phyloP scores from a whole-genome alignment of 441 rosid species.

The Isatis lusitanica region DNA sequence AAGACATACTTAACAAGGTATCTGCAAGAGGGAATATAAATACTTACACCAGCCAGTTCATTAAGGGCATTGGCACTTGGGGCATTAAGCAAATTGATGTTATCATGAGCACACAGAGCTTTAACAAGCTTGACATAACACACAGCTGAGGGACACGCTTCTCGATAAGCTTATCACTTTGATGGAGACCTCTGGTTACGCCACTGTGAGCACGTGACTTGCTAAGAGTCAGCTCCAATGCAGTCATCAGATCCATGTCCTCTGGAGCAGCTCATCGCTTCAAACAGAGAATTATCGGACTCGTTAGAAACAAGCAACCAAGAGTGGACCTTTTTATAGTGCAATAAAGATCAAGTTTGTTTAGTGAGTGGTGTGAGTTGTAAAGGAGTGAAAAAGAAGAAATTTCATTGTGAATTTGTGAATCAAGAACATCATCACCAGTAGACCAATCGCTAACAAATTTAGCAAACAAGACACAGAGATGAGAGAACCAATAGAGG shows the following conservation, averaged over 20 bases:
- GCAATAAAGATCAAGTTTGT: too few relatives aligned
- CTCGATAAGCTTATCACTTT: slow-evolving; percentile 71
- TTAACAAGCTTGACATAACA: slow-evolving; percentile 71
- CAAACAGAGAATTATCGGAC: neutral
- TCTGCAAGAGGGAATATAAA: neutral
- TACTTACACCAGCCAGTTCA: neutral
- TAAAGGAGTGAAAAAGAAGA: too few relatives aligned
- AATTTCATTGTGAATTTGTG: too few relatives aligned
- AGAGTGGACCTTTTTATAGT: neutral
- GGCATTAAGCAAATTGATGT: neutral
- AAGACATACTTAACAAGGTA: neutral
- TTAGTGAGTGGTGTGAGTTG: too few relatives aligned
- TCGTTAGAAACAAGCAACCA: neutral
- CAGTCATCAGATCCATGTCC: slow-evolving; percentile 72
- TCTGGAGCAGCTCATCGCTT: slow-evolving; percentile 28
- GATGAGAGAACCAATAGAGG: too few relatives aligned
- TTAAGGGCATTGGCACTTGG: slow-evolving; percentile 33
- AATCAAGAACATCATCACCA: too few relatives aligned
- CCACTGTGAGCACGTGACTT: slow-evolving; percentile 68
- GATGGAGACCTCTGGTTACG: slow-evolving; percentile 48
- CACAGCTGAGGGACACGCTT: slow-evolving; percentile 73
- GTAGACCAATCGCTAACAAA: too few relatives aligned
- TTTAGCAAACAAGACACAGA: too few relatives aligned
- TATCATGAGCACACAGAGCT: slow-evolving; percentile 57
- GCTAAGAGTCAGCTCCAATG: slow-evolving; percentile 62